Base-by-base conservation (phyloP, 257 asterid genomes). In the Vinca minor region DNA sequence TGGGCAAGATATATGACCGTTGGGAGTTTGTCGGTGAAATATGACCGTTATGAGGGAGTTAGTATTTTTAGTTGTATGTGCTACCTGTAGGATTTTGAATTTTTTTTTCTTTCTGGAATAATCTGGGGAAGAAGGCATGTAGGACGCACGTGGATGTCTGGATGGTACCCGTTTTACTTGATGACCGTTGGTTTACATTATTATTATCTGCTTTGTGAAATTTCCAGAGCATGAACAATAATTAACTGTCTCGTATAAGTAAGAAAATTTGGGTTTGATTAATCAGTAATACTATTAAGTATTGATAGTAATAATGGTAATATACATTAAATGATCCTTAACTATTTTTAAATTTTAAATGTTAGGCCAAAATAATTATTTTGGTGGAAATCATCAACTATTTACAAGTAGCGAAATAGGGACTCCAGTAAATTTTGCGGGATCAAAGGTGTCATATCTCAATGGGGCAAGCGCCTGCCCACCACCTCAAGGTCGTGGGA, bases 31-130 rank as follows among this genome's bases (percentile, higher is more conserved):
- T 84, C 85, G 82, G 90, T 70, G 74, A 70, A 89, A 86, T 84
- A 75, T 74, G 88, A 80, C 95, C 95, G 96, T 89, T 84, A 80
- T 2, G 62, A 64, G 74, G 79, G 71, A 65, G 76, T 63, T 73
- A 75, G 76, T 59, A 74, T n/a, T n/a, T n/a, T n/a, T 64, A 49
- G 67, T 74, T 64, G 82, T 77, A 70, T 8, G 59, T 13, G 14
- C 39, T 31, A 38, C 62, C 26, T 46, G 64, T 50, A 39, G 44
- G 4, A 28, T 66, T 34, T 63, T 42, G 59, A 48, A n/a, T 62
- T 36, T 32, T 5, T 67, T 55, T 48, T 66, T 58, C 47, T 66
- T 34, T 34, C 7, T 34, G 38, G 38, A 2, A 20, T 50, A 70
- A 38, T 57, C 20, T 47, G 34, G 49, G 58, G 76, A 56, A 31